Evolutionary conservation across 805 yeast species (phyloP).

Genomic region (Zygosaccharomyces rouxii): DNA sequence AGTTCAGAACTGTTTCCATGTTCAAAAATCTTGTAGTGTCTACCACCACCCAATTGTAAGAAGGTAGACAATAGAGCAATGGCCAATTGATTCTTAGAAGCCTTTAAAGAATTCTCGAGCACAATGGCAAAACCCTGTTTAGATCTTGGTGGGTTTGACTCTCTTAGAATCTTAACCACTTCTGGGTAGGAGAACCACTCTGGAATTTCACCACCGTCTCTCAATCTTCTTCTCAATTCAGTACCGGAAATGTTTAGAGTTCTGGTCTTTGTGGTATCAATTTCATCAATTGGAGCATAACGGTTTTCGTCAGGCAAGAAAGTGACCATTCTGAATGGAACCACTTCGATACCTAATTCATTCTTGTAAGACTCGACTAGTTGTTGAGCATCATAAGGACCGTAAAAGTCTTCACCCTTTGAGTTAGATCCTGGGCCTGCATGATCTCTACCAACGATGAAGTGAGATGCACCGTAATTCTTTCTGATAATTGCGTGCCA

Average conservation of each 20-base stretch:
- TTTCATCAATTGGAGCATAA: slow-evolving; percentile 92
- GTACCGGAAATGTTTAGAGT: slow-evolving; percentile 94
- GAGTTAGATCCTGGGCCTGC: slow-evolving; percentile 94
- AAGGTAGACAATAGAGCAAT: slow-evolving; percentile 85
- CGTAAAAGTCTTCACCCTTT: slow-evolving; percentile 88
- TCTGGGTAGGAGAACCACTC: slow-evolving; percentile 98
- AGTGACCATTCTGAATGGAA: slow-evolving; percentile 95
- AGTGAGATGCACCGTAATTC: slow-evolving; percentile 94
- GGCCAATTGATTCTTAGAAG: slow-evolving; percentile 62
- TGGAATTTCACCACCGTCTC: slow-evolving; percentile 84
- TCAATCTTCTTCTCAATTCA: slow-evolving; percentile 81
- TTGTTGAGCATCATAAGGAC: slow-evolving; percentile 95
- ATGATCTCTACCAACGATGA: slow-evolving; percentile 96
- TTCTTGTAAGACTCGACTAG: slow-evolving; percentile 68
- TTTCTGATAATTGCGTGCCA: slow-evolving; percentile 98
- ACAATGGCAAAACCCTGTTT: slow-evolving; percentile 83
- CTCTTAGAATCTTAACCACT: slow-evolving; percentile 86
- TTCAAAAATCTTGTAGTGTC: slow-evolving; percentile 54
- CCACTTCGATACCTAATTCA: slow-evolving; percentile 84
- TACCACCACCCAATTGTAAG: slow-evolving; percentile 82
- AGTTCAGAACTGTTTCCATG: slow-evolving; percentile 67
- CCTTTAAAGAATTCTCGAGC: slow-evolving; percentile 54
- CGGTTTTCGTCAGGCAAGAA: slow-evolving; percentile 92
- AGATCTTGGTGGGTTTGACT: slow-evolving; percentile 87
- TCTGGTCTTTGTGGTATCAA: slow-evolving; percentile 61